A percentile compares a stretch with the other conserved stretches of the same genome.
Conservation (phyloP, 1,284 basidiomycete genomes). For the Microbotryum violaceum region DNA sequence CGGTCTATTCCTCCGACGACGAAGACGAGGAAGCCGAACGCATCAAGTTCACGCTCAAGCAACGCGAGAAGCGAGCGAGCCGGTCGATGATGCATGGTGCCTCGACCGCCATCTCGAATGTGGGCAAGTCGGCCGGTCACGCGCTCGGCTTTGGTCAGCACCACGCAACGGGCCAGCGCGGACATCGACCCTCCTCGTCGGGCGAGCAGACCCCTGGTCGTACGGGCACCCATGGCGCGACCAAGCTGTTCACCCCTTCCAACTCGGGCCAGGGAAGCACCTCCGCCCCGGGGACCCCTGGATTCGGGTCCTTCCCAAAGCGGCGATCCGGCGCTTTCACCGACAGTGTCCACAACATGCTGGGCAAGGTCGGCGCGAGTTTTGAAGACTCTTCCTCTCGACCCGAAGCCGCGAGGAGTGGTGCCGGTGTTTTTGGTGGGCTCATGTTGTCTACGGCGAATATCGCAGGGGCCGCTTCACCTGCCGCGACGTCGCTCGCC, state of each 20-base stretch:
- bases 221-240: neutral
- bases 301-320: too few relatives aligned
- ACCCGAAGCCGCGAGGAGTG: slow-evolving; percentile 52
- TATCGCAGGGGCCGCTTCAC: slow-evolving; percentile 47
- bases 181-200: neutral
- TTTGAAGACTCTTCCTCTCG: slow-evolving; percentile 37
- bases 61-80: slow-evolving; percentile 24
- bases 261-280: slow-evolving; percentile 4
- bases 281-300: neutral
- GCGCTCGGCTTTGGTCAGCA: slow-evolving; percentile 7
- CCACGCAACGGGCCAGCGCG: neutral
- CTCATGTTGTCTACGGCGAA: slow-evolving; percentile 61
- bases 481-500: slow-evolving; percentile 51
- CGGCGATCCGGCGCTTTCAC: too few relatives aligned
- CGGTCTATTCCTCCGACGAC: slow-evolving; percentile 22
- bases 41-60: slow-evolving; percentile 31
- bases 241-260: slow-evolving; percentile 1
- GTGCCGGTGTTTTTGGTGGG: slow-evolving; percentile 63
- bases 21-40: slow-evolving; percentile 35
- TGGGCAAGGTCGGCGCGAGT: slow-evolving; percentile 18
- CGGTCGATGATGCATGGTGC: slow-evolving; percentile 16
- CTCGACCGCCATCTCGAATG: slow-evolving; percentile 10
- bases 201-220: too few relatives aligned
- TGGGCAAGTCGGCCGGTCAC: slow-evolving; percentile 9
- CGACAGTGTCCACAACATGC: neutral